Evolutionary conservation across 2,329 filamentous ascomycete species (phyloP), one percentile per base, ranked within the genome.

Genomic region (Ophiocordyceps sinensis): DNA sequence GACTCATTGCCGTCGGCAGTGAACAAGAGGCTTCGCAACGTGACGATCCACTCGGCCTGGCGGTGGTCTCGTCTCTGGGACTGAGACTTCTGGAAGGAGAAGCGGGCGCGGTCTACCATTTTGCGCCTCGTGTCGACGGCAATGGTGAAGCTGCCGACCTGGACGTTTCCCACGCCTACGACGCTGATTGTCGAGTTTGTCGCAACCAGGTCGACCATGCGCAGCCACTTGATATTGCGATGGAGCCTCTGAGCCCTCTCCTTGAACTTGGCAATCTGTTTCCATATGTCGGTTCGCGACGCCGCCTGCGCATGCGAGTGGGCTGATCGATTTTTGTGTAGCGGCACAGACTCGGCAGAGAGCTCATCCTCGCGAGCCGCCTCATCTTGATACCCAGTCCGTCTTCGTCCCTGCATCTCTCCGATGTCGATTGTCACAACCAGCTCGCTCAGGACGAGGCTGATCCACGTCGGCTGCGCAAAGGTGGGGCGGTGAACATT

Each of bases 401-500:
- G 44, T 49, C 68, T 72, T 41, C 65, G 66, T 23, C 64, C 64
- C 49, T 75, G 73, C 35, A 91, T 61, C 38, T 77, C 73, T 45
- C 75, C 73, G 37, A 87, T 67, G 56, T 98, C 85, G 36, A 96
- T 60, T 0, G 85, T 93, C 39, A 98, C 71, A 39, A 79, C 83
- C 39, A 95, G 68, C 56, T 95, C 91, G 53, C 78, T 85, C 44
- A 98, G 64, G 9, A 91, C 84, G 39, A 98, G 71, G 58, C 88
- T 96, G 52, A 94, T 68, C 87, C 89, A 96, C 47, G 93, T 96
- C 36, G 91, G 91, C 59, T 96, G 87, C 37, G 89, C 86, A 62
- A 98, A 96, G 6, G 91, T 96, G 12, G 91, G 91, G 5, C 88
- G 79, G 63, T 98, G 91, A 47, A 96, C 63, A 43, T 85, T 82